Evolutionary conservation across 768 basidiomycete species (phyloP).

Genomic region (Tricholoma matsutake): DNA sequence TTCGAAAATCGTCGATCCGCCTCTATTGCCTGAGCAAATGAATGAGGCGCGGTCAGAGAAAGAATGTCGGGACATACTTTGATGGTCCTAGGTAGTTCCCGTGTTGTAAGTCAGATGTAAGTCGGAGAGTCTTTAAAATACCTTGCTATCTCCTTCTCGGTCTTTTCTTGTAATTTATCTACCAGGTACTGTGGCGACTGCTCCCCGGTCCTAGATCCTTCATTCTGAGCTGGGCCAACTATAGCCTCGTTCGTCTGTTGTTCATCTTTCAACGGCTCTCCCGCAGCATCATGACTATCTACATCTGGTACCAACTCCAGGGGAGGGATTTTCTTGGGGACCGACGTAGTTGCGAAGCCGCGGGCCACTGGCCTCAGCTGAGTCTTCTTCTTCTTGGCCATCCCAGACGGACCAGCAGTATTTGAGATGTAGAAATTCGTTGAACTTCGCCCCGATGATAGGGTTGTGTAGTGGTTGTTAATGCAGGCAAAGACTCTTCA

Average conservation of each 20-base stretch:
- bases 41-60: neutral
- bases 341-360: constrained; percentile 79
- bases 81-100: constrained; percentile 25
- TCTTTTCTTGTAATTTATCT: constrained; percentile 83
- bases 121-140: constrained; percentile 21
- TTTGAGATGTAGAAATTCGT: neutral
- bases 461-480: neutral
- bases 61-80: constrained; percentile 27
- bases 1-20: constrained; percentile 74
- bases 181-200: constrained; percentile 66
- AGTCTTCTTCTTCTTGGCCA: constrained; percentile 87
- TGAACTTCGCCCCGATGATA: neutral
- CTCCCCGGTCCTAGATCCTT: constrained; percentile 41
- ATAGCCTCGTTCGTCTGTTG: constrained; percentile 1
- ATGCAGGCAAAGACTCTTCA: constrained; percentile 2
- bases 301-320: constrained; percentile 20
- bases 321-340: constrained; percentile 67
- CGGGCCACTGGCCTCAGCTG: constrained; percentile 72
- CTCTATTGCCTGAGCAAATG: constrained; percentile 61
- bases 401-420: constrained; percentile 29
- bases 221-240: constrained; percentile 15
- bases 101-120: neutral
- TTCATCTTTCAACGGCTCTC: constrained; percentile 2
- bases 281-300: constrained; percentile 16
- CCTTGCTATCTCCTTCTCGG: constrained; percentile 82